Evolutionary conservation across 352 stramenopile genomes (phyloP), one percentile per base, ranked within the genome.

Genomic region (Globisporangium recalcitrans): DNA sequence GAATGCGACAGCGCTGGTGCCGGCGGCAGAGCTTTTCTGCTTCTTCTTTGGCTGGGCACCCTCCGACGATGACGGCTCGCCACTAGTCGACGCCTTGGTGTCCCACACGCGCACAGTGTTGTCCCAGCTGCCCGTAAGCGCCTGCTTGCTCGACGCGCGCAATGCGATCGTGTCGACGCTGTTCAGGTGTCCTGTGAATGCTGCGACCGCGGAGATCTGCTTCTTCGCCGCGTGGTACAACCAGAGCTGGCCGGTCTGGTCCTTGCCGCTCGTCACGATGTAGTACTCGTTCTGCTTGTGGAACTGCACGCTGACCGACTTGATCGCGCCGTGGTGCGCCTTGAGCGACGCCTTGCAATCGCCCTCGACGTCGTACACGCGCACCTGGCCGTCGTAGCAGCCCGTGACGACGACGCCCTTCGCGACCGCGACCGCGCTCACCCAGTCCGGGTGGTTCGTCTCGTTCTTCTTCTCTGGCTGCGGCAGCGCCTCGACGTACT

Each of bases 371-470:
- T 91, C 75, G 68, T 93, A 93, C 40, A 95, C 79, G 52, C 88
- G 82, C 56, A 97, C 64, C 34, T 90, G 72, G 29, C 87, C 87
- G 55, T 96, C 88, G 68, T 96, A 97, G 73, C 87, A 94, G 36
- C 85, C 85, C 7, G 86, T 95, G 55, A 86, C 83, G 31, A 95
- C 65, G n/a, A 86, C 47, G 7, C 78, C 64, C 22, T 68, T 63
- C 31, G 68, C 70, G 26, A 74, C 70, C 0, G 67, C 72, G 13
- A 96, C 78, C 27, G 87, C 81, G 65, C 87, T 91, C 61, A 97
- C 85, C 88, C 88, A 97, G 62, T 97, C 88, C 16, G 87, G 87
- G 63, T 94, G 83, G 52, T 85, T 79, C 11, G 71, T 79, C 38
- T 78, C 68, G 26, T 81, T 77, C 54, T 88, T 73, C 60, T 85